Evolutionary conservation across 495 filamentous ascomycete genomes (phyloP), one percentile per base, ranked within the genome.

Genomic region (Aspergillus nanangensis): DNA sequence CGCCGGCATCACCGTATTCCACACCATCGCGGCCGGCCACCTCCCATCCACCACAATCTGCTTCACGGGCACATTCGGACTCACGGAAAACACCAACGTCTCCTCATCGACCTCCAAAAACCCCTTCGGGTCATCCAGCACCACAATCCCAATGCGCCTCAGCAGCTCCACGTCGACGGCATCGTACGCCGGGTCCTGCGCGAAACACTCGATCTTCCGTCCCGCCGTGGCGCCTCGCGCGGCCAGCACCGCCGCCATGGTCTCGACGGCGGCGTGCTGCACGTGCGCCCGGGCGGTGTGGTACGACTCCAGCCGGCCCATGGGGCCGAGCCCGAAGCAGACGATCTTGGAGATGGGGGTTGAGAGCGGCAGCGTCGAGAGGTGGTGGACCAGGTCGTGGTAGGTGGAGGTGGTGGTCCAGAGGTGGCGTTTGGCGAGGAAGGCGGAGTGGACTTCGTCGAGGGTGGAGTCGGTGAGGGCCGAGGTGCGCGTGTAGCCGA

Each of bases 11-110:
- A 65, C 57, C 8, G 47, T 57, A 48, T 66, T 56, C 59, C 66
- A 69, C 8, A 69, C 48, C 57, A 66, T 59, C 8, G 52, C 58
- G 0, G 55, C 62, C 0, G 66, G 66, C 48, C 58, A 57, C 5
- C 52, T 48, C 11, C 54, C 44, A 49, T 69, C 65, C 25, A 59
- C 61, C 4, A 69, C 45, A 5, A 69, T 57, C 43, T 69, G 63
- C 37, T 58, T 59, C 0, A 69, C 61, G 1, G 63, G 61, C 1
- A 69, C 48, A 44, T 69, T 61, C 2, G 61, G 65, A 22, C 53
- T 54, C 0, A 63, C 51, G 3, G 59, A 58, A 27, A 69, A 47
- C 2, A 65, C 59, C 31, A 65, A 44, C 10, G 65, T 64, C 0
- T 38, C 34, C 13, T 55, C 50, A 32, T 65, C 60, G 4, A 67